A percentile compares a stretch with the other conserved stretches of the same genome.
phyloP scores from a whole-genome alignment of 495 filamentous ascomycete genomes.

The Aspergillus homomorphus region DNA sequence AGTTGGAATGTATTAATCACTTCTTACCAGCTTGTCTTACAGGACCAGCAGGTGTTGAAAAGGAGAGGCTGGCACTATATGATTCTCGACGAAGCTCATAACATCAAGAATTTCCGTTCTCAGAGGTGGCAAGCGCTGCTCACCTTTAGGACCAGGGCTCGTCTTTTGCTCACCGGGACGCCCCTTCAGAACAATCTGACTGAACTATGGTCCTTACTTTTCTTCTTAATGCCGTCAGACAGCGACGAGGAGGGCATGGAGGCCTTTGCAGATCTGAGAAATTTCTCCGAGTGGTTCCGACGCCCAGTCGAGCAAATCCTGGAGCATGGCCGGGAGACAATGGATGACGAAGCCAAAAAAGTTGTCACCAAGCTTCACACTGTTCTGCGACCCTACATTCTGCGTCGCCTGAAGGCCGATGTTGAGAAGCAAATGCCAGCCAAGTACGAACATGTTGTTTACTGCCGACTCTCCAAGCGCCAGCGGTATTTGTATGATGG shows the following conservation, averaged over 20 bases:
- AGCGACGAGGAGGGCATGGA: slow-evolving; percentile 66
- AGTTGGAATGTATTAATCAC: slow-evolving; percentile 97
- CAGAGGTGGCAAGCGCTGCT: slow-evolving; percentile 94
- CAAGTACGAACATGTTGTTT: slow-evolving; percentile 95
- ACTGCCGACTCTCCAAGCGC: slow-evolving; percentile 89
- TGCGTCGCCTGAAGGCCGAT: slow-evolving; percentile 91
- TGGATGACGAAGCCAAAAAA: slow-evolving; percentile 86
- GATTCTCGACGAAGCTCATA: slow-evolving; percentile 97
- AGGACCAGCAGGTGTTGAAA: slow-evolving; percentile 91
- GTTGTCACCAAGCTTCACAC: slow-evolving; percentile 91
- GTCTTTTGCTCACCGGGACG: slow-evolving; percentile 90
- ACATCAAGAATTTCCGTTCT: slow-evolving; percentile 99
- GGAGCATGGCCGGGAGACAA: slow-evolving; percentile 85
- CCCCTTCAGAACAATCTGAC: slow-evolving; percentile 96
- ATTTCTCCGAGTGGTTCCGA: slow-evolving; percentile 92
- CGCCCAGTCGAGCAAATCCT: slow-evolving; percentile 92
- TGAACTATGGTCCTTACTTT: slow-evolving; percentile 94
- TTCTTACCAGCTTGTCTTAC: slow-evolving; percentile 91
- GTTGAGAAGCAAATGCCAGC: slow-evolving; percentile 99
- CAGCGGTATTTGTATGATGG: slow-evolving; percentile 96
- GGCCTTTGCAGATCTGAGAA: slow-evolving; percentile 83
- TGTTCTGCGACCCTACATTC: slow-evolving; percentile 85
- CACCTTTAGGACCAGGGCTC: slow-evolving; percentile 81
- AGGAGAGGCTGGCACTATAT: slow-evolving; percentile 96
- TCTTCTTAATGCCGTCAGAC: slow-evolving; percentile 91